Conservation (phyloP, 371 early-diverging fungal species). For the Basidiobolus heterosporus region DNA sequence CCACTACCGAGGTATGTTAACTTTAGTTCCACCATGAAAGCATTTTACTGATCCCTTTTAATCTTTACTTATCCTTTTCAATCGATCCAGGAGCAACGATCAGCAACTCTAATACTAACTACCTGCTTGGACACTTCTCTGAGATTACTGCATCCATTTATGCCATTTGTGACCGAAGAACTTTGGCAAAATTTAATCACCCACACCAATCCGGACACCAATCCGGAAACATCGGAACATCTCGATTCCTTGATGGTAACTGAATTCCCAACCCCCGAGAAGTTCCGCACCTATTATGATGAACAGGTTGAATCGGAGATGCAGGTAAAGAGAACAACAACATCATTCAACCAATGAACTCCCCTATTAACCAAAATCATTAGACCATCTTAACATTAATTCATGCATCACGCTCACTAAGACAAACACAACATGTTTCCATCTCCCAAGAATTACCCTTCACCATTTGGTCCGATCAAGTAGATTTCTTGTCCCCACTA, state of each 20-base stretch:
- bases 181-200: constrained; percentile 17
- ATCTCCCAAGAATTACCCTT: constrained; percentile 28
- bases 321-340: constrained; percentile 14
- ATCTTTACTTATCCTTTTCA: too few species aligned
- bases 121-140: constrained; percentile 69
- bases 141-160: constrained; percentile 85
- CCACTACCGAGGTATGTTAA: constrained; percentile 15
- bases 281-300: constrained; percentile 18
- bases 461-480: constrained; percentile 21
- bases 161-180: constrained; percentile 98
- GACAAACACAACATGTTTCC: constrained; percentile 41
- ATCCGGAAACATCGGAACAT: constrained; percentile 4
- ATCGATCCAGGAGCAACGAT: constrained; percentile 4
- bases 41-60: background rate
- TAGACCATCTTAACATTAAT: constrained; percentile 31
- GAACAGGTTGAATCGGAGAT: constrained; percentile 31
- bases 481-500: constrained; percentile 16
- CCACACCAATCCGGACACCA: background rate
- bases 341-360: constrained; percentile 1
- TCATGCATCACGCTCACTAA: constrained; percentile 40
- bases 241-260: constrained; percentile 34
- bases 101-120: constrained; percentile 34
- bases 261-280: constrained; percentile 20
- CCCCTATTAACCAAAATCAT: background rate
- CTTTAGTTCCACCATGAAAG: background rate